Evolutionary conservation across 805 yeast species (phyloP), one percentile per base, ranked within the genome.

Genomic region (Ogataea thermomethanolica): DNA sequence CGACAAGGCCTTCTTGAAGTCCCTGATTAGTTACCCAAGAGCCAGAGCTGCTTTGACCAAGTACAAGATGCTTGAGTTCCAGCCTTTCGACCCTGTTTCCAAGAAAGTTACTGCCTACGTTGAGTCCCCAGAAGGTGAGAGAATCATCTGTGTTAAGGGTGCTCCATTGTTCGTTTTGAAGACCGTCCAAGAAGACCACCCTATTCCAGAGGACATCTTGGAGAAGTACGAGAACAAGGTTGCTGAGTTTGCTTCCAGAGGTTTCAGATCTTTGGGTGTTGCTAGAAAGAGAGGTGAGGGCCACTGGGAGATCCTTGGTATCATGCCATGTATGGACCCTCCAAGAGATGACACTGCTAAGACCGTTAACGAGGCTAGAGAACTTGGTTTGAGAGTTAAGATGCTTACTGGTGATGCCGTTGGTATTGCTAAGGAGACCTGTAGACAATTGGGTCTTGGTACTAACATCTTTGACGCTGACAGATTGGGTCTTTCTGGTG

Each of bases 331-430:
- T 75, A 84, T 86, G 90, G 96, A 89, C 73, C 96, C 96, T 64
- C 96, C 96, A 73, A 85, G 96, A 81, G 95, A 89, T 73, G 96
- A 89, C 71, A 89, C 96, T 75, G 95, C 95, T 61, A 80, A 81
- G 64, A 89, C 96, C 66, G 93, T 89, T 66, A 69, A 75, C 69
- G 96, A 89, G 74, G 96, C 96, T 59, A 81, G 84, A 74, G 63
- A 73, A 56, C 79, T 89, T 64, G 96, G 96, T 80, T 79, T 89
- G 65, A 82, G 93, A 73, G 93, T 89, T 59, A 89, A 89, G 84
- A 89, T 89, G 96, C 81, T 89, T 69, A 89, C 96, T 73, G 96
- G 96, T 81, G 96, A 89, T 75, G 96, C 96, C 69, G 96, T 89
- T 64, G 96, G 96, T 79, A 89, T 89, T 73, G 96, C 96, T 63